Conservation (phyloP, 2,329 filamentous ascomycete species). For the Exophiala sp. region DNA sequence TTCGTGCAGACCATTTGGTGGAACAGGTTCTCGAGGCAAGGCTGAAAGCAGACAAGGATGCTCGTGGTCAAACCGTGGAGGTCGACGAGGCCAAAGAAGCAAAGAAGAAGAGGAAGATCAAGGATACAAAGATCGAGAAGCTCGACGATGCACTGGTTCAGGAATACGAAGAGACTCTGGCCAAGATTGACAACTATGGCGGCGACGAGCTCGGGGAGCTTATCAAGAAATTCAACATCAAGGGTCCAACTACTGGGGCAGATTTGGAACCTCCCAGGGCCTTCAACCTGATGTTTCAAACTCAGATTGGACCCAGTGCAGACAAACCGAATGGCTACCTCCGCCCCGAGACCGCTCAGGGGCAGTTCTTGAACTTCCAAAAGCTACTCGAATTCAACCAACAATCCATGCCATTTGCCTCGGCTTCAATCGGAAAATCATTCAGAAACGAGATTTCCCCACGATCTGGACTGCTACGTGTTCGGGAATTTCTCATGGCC, state of each 20-base stretch:
- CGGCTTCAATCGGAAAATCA: conserved; percentile 93
- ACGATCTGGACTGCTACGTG: conserved; percentile 79
- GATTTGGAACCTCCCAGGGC: conserved; percentile 74
- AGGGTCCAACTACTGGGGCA: conserved; percentile 73
- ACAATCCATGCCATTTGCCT: conserved; percentile 91
- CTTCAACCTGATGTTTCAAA: conserved; percentile 99
- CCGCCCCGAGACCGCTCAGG: conserved; percentile 92
- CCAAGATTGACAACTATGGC: conserved; percentile 92
- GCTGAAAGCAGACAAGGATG: conserved; percentile 85
- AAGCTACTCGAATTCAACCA: conserved; percentile 97
- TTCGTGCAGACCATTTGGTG: conserved; percentile 92
- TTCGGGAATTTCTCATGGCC: conserved; percentile 97
- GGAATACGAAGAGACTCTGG: conserved; percentile 87
- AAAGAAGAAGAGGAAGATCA: conserved; percentile 84
- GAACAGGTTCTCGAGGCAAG: conserved; percentile 86
- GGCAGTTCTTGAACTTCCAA: conserved; percentile 94
- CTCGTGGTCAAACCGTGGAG: conserved; percentile 67
- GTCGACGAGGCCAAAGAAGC: conserved; percentile 69
- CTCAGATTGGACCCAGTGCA: conserved; percentile 84
- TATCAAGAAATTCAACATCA: conserved; percentile 86
- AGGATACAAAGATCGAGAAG: conserved; percentile 71
- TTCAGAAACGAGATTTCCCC: conserved; percentile 98
- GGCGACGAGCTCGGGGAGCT: conserved; percentile 79
- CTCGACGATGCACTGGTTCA: conserved; percentile 77
- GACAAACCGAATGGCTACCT: conserved; percentile 73